Base-by-base conservation (phyloP, 306 rosid species). In the Delonix regia region DNA sequence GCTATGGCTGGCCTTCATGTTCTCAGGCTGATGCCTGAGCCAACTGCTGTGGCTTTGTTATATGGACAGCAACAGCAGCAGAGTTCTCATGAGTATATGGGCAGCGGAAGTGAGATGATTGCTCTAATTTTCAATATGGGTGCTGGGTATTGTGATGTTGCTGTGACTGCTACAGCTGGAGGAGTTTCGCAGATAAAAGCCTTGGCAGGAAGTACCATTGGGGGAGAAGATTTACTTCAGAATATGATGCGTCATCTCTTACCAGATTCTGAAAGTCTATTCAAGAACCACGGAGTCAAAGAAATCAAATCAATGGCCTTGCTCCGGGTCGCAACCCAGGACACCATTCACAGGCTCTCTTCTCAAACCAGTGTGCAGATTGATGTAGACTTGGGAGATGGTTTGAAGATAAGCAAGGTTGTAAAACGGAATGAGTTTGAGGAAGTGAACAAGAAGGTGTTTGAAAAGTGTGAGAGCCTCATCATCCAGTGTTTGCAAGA, bases 191-290 rank as follows among this genome's bases (percentile, higher is more conserved):
- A 94, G 81, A 92, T 92, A 72, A 92, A 88, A 83, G 86, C 99
- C 61, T 75, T 94, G 78, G 89, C 95, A 25, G 99, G 99, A 79
- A 80, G 86, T 76, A 79, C 97, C 33, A 62, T 88, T n/a, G 99
- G 97, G 22, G 99, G 99, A 59, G 99, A 94, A 84, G 99, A 94
- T 86, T 68, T 94, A 72, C 97, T 94, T 80, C 98, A 90, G 86
- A 94, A 88, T 53, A 90, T 86, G 88, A 90, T 92, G 92, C 85
- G 24, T 11, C 41, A 89, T 83, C 86, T 94, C 45, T 77, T 90
- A 63, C 97, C 97, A 3, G 83, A 88, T 61, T 80, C 82, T n/a
- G 91, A 87, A 36, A 67, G 42, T 51, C 83, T 90, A 65, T 84
- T 89, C 61, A 74, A 80, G 44, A 83, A 38, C 59, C 90, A 74